phyloP scores from a whole-genome alignment of 2,329 filamentous ascomycete species.

The Trichoderma sp. region DNA sequence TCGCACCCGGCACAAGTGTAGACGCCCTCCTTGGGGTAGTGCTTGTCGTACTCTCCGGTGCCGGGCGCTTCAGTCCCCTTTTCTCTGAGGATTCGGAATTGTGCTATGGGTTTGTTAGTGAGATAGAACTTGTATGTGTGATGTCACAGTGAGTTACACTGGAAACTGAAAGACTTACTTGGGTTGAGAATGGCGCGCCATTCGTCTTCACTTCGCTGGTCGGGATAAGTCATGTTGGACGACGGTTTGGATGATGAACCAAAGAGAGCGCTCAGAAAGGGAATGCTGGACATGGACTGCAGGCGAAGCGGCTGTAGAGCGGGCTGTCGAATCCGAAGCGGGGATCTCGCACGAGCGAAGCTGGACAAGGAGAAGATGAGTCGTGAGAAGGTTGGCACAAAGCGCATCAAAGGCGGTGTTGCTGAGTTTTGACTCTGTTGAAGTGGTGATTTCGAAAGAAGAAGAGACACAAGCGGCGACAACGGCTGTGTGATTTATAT shows the following conservation, averaged over 20 bases:
- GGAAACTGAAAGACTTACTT: conserved; percentile 38
- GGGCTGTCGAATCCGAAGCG: conserved; percentile 31
- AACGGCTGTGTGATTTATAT: conserved; percentile 8
- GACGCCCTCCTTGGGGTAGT: conserved; percentile 72
- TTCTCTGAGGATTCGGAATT: conserved; percentile 90
- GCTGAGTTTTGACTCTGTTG: not conserved
- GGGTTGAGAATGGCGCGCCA: conserved; percentile 83
- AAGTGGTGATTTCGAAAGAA: too few relatives aligned
- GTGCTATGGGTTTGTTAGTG: conserved; percentile 60
- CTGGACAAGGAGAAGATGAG: conserved; percentile 53
- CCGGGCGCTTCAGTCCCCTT: conserved; percentile 87
- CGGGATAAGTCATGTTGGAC: conserved; percentile 72
- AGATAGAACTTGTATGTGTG: not conserved
- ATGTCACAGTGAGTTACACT: not conserved
- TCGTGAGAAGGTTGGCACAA: conserved; percentile 51
- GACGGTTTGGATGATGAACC: conserved; percentile 49
- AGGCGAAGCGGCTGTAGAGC: conserved; percentile 37
- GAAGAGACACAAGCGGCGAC: not conserved
- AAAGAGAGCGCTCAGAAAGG: conserved; percentile 78
- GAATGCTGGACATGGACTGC: conserved; percentile 73
- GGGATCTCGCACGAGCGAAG: conserved; percentile 45
- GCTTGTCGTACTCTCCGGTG: conserved; percentile 84
- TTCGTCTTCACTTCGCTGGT: conserved; percentile 77
- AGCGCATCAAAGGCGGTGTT: conserved; percentile 49
- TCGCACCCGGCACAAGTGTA: conserved; percentile 88